Evolutionary conservation across 2,329 filamentous ascomycete genomes (phyloP).

Genomic region (Botrytis galanthina): DNA sequence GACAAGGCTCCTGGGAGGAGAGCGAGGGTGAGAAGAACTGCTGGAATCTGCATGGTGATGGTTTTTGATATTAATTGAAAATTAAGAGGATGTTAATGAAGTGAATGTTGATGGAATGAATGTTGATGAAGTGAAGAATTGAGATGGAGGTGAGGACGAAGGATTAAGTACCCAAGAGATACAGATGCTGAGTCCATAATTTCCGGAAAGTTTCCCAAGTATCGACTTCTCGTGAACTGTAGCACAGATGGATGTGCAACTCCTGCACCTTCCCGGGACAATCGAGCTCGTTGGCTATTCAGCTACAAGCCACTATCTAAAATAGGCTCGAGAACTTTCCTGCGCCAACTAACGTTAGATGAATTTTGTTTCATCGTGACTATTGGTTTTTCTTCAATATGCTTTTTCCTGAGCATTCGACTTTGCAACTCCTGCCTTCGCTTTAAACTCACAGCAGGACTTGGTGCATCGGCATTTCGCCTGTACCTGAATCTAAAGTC

Average conservation of each 20-base stretch:
- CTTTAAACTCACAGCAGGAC: background rate
- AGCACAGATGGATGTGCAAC: background rate
- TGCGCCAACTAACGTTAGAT: background rate
- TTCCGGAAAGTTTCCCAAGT: background rate
- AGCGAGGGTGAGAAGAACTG: background rate
- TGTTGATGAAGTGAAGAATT: background rate
- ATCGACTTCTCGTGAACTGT: background rate
- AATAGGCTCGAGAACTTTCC: background rate
- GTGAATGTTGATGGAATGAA: background rate
- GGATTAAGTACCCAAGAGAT: background rate
- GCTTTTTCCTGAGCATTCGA: background rate
- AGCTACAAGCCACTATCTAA: background rate
- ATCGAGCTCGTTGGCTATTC: background rate
- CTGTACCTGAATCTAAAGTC: background rate
- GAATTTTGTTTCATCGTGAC: background rate
- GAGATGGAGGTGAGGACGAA: background rate
- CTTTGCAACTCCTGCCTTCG: background rate
- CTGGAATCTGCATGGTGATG: background rate
- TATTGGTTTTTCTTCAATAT: background rate
- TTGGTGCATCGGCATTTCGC: background rate
- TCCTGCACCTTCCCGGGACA: background rate
- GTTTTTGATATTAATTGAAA: background rate
- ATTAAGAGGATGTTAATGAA: background rate
- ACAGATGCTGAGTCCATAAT: background rate
- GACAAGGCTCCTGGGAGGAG: slow-evolving; percentile 8